A percentile compares a stretch with the other conserved stretches of the same genome.
Conservation (phyloP, 176 grass and related monocot genomes). For the Juncus effusus region DNA sequence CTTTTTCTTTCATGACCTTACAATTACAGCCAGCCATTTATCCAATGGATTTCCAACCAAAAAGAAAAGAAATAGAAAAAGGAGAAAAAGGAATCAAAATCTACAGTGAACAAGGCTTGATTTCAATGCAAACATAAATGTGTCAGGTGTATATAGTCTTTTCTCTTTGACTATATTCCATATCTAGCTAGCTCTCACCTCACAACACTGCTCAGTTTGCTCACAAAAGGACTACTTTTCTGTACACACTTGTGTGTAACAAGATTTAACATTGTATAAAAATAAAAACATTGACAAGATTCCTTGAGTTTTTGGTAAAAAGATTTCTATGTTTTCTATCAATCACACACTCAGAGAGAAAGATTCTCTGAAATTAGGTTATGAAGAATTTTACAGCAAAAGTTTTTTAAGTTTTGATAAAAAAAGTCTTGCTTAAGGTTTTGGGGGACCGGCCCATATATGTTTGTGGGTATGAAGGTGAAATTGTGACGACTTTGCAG, state of each 20-base stretch:
- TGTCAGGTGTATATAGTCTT: conserved; percentile 10
- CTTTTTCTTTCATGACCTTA: background rate
- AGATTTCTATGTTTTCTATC: conserved; percentile 20
- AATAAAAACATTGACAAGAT: conserved; percentile 60
- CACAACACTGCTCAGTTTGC: conserved; percentile 7
- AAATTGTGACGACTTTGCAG: background rate
- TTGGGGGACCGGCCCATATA: background rate
- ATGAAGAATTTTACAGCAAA: background rate
- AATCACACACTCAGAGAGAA: background rate
- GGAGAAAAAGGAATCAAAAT: conserved; percentile 13
- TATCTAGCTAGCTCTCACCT: conserved; percentile 40
- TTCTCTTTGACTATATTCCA: conserved; percentile 81
- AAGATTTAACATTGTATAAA: no score
- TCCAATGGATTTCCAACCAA: no score
- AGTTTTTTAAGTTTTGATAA: background rate
- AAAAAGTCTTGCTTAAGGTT: background rate
- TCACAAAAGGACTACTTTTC: conserved; percentile 22
- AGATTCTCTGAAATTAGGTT: background rate
- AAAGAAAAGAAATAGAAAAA: background rate
- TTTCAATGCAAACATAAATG: conserved; percentile 23
- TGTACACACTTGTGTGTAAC: conserved; percentile 52
- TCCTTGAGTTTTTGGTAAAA: conserved; percentile 52
- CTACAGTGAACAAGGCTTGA: conserved; percentile 19
- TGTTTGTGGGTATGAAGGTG: no score
- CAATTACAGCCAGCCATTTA: background rate